Evolutionary conservation across 768 basidiomycete species (phyloP).

Genomic region (Holtermannia corniformis): DNA sequence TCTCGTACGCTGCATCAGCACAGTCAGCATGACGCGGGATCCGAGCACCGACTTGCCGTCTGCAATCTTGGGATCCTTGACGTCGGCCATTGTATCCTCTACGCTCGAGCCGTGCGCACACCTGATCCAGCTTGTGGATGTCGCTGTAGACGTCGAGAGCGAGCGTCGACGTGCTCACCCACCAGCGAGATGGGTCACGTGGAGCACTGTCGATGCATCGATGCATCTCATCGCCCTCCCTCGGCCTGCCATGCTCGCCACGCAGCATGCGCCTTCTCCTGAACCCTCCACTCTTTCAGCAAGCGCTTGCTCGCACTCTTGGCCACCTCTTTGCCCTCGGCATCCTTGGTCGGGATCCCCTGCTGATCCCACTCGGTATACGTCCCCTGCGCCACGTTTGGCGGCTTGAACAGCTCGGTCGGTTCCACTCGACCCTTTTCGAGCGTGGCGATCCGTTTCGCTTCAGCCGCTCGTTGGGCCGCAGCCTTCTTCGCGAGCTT

Average conservation of each 20-base stretch:
- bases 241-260: conserved; percentile 44
- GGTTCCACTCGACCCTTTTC: conserved; percentile 73
- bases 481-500: conserved; percentile 74
- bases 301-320: conserved; percentile 71
- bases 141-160: too few species aligned
- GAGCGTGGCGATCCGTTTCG: conserved; percentile 53
- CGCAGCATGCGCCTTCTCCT: conserved; percentile 71
- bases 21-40: neutral
- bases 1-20: conserved; percentile 62
- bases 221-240: conserved; percentile 1
- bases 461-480: conserved; percentile 46
- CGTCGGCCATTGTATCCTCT: conserved; percentile 54
- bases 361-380: conserved; percentile 75
- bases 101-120: too few species aligned
- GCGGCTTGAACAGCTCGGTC: conserved; percentile 71
- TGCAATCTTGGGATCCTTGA: conserved; percentile 60
- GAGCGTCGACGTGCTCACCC: too few species aligned
- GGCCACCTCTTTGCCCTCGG: conserved; percentile 70
- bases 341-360: conserved; percentile 78
- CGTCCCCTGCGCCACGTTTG: conserved; percentile 59
- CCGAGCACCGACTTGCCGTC: conserved; percentile 50
- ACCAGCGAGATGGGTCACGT: too few species aligned
- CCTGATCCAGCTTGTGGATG: too few species aligned
- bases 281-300: conserved; percentile 60
- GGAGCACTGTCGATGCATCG: neutral